Percentiles rank a stretch among this genome's conserved stretches.
Conservation (phyloP, 352 stramenopile genomes). For the Peronospora belbahrii region DNA sequence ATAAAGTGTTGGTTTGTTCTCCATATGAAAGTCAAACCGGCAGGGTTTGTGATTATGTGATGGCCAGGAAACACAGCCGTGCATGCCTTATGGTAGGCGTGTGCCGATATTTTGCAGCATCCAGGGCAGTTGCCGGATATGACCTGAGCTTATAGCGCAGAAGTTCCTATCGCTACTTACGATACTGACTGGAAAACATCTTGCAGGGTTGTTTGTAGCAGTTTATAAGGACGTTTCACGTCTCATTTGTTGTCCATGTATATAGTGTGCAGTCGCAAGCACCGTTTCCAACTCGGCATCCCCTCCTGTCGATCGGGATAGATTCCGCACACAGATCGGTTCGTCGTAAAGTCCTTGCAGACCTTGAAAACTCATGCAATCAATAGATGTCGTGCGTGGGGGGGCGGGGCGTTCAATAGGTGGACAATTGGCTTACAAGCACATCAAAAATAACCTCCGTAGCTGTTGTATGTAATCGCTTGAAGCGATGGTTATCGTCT, state of each 20-base stretch:
- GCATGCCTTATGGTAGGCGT: too few species aligned
- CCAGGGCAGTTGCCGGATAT: slow-evolving; percentile 32
- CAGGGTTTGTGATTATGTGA: slow-evolving; percentile 14
- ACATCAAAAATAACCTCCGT: slow-evolving; percentile 1
- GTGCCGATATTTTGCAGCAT: too few species aligned
- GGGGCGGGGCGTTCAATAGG: too few species aligned
- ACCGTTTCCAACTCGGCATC: slow-evolving; percentile 30
- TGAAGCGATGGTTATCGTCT: not conserved
- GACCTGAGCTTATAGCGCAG: slow-evolving; percentile 27
- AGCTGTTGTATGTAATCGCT: not conserved
- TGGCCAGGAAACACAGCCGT: slow-evolving; percentile 35
- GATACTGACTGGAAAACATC: slow-evolving; percentile 25
- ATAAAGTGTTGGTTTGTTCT: not conserved
- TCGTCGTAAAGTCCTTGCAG: slow-evolving; percentile 29
- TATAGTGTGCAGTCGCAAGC: slow-evolving; percentile 41
- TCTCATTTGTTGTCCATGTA: slow-evolving; percentile 18
- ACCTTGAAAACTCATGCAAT: slow-evolving; percentile 29
- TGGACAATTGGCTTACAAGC: too few species aligned
- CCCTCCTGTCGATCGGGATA: slow-evolving; percentile 31
- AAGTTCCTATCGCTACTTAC: slow-evolving; percentile 9
- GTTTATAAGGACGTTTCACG: slow-evolving; percentile 19
- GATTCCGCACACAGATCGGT: slow-evolving; percentile 29
- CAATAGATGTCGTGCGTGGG: too few species aligned
- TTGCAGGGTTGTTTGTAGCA: slow-evolving; percentile 24
- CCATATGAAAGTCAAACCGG: too few species aligned